Evolutionary conservation across 2,329 filamentous ascomycete genomes (phyloP).

Genomic region (Bipolaris cookei): DNA sequence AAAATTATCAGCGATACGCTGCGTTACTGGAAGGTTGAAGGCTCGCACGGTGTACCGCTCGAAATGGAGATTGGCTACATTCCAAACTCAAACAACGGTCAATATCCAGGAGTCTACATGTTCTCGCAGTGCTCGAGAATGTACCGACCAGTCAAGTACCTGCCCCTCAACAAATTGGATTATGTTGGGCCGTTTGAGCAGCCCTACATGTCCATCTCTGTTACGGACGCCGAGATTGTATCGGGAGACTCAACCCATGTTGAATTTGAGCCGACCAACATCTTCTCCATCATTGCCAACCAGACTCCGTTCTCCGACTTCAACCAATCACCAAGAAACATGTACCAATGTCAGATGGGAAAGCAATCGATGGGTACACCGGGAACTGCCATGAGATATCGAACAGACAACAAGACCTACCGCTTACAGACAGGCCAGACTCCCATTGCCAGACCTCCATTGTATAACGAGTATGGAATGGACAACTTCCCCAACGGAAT

Average conservation of each 20-base stretch:
- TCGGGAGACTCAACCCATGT: constrained; percentile 93
- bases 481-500: constrained; percentile 98
- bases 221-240: constrained; percentile 82
- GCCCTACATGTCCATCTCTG: constrained; percentile 97
- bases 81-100: constrained; percentile 85
- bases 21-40: constrained; percentile 94
- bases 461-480: constrained; percentile 95
- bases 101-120: constrained; percentile 95
- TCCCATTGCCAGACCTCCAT: constrained; percentile 85
- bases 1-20: constrained; percentile 83
- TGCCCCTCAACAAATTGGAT: constrained; percentile 84
- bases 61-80: constrained; percentile 93
- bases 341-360: constrained; percentile 85
- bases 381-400: constrained; percentile 79
- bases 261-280: constrained; percentile 92
- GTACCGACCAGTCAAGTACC: constrained; percentile 89
- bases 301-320: constrained; percentile 99
- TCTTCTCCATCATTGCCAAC: constrained; percentile 95
- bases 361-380: constrained; percentile 99
- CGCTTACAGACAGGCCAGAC: constrained; percentile 94
- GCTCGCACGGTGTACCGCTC: constrained; percentile 76
- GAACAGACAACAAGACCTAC: constrained; percentile 98
- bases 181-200: constrained; percentile 93
- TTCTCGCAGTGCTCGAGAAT: constrained; percentile 83
- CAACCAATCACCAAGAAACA: constrained; percentile 97